Evolutionary conservation across 441 rosid genomes (phyloP).

Genomic region (Aquilaria agallochum): DNA sequence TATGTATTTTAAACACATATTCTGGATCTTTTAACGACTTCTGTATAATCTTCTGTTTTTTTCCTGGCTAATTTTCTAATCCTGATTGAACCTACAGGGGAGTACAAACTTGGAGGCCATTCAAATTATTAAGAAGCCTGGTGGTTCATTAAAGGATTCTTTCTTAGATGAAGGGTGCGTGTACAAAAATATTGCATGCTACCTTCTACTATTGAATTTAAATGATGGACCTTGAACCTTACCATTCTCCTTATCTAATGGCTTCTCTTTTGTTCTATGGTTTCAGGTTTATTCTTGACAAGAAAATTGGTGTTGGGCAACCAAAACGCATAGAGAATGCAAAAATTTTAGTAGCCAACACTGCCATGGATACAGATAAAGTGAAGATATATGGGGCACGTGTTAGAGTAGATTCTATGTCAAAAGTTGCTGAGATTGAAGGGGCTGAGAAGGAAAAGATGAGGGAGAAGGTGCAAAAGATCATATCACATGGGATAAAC

Average conservation of each 20-base stretch:
- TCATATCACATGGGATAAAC: constrained; percentile 87
- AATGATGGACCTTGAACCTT: neutral
- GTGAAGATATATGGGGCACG: constrained; percentile 99
- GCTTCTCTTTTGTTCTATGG: constrained; percentile 9
- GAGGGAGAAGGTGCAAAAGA: constrained; percentile 97
- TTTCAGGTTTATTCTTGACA: constrained; percentile 92
- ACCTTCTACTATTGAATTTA: neutral
- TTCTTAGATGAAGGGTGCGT: constrained; percentile 96
- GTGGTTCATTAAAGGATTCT: constrained; percentile 85
- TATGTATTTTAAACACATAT: neutral
- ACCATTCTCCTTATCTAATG: neutral
- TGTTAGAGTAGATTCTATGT: constrained; percentile 97
- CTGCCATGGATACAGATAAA: constrained; percentile 99
- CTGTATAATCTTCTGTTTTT: neutral
- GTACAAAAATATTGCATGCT: neutral
- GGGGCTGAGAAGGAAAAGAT: constrained; percentile 97
- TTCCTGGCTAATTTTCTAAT: neutral
- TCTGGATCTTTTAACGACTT: neutral
- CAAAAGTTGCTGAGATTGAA: constrained; percentile 95
- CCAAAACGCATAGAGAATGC: constrained; percentile 97
- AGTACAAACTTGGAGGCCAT: constrained; percentile 92
- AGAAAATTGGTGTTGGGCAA: constrained; percentile 98
- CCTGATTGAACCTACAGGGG: constrained; percentile 46
- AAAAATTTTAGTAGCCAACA: constrained; percentile 94
- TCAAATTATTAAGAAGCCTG: constrained; percentile 95